These are phyloP conservation scores for Sphaerostilbella broomeana DNA, from an alignment of 2,329 filamentous ascomycete genomes.

Conservation along the genomic window DNA sequence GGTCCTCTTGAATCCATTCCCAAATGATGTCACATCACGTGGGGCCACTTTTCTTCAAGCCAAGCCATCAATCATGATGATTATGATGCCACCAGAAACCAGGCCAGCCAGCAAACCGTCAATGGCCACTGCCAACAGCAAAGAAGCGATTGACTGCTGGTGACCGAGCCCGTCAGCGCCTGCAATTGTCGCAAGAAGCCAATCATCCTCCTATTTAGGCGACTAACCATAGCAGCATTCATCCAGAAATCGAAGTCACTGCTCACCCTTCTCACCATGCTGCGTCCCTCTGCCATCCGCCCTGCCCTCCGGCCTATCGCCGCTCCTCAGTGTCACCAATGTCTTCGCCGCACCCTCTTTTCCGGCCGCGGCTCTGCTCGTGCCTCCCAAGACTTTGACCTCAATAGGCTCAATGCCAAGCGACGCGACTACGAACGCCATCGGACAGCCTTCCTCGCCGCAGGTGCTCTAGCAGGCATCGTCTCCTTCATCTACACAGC, in stretches of 20 bases:
- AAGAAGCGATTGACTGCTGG: too few relatives aligned
- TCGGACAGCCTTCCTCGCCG: conserved; percentile 45
- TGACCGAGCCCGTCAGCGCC: too few relatives aligned
- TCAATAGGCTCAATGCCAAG: conserved; percentile 41
- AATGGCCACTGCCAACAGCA: too few relatives aligned
- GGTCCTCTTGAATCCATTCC: too few relatives aligned
- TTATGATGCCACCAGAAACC: too few relatives aligned
- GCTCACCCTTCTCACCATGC: conserved; percentile 19
- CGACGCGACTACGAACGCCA: conserved; percentile 45
- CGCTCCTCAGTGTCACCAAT: conserved; percentile 11
- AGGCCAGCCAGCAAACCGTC: too few relatives aligned
- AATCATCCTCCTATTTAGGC: too few relatives aligned
- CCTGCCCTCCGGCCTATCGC: conserved; percentile 20
- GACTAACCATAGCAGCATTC: too few relatives aligned
- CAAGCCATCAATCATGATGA: neutral
- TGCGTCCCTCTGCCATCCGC: conserved; percentile 23
- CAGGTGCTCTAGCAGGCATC: conserved; percentile 43
- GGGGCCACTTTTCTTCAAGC: conserved; percentile 6
- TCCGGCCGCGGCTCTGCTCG: conserved; percentile 25
- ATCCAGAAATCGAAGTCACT: too few relatives aligned
- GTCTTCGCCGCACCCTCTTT: conserved; percentile 23
- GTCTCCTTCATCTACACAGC: conserved; percentile 46
- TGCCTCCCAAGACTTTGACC: conserved; percentile 43
- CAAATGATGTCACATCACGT: conserved; percentile 15
- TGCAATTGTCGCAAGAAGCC: too few relatives aligned